Evolutionary conservation across 2,329 filamentous ascomycete species (phyloP).

Genomic region (Parascedosporium putredinis): DNA sequence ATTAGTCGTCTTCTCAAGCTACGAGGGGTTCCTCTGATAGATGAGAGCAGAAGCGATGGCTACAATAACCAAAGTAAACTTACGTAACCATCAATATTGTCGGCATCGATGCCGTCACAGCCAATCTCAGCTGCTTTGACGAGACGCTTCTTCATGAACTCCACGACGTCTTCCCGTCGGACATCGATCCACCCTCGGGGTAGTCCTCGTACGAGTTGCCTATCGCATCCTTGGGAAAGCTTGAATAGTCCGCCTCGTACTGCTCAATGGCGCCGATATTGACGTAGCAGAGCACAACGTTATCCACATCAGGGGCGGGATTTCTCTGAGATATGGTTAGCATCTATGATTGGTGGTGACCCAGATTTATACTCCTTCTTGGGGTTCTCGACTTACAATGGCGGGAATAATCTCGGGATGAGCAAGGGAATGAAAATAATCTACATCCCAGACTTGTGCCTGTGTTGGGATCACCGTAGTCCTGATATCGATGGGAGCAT

Average conservation of each 20-base stretch:
- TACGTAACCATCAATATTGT: slow-evolving; percentile 23
- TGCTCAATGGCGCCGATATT: slow-evolving; percentile 18
- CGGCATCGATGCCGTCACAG: slow-evolving; percentile 24
- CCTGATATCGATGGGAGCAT: slow-evolving; percentile 18
- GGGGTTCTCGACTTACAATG: slow-evolving; percentile 17
- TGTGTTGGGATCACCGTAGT: slow-evolving; percentile 17
- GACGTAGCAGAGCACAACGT: slow-evolving; percentile 24
- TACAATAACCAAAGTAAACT: too few species aligned
- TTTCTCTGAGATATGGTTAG: neutral
- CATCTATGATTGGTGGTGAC: neutral
- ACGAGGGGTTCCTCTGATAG: too few species aligned
- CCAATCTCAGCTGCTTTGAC: slow-evolving; percentile 18
- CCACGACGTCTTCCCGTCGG: slow-evolving; percentile 15
- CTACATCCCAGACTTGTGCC: slow-evolving; percentile 22
- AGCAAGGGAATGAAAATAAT: slow-evolving; percentile 18
- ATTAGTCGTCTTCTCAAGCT: too few species aligned
- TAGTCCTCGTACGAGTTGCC: slow-evolving; percentile 17
- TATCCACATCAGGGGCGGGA: slow-evolving; percentile 15
- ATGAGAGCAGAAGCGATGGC: too few species aligned
- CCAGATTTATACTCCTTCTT: neutral
- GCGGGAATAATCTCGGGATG: slow-evolving; percentile 18
- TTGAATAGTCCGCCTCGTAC: slow-evolving; percentile 13
- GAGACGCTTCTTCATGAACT: slow-evolving; percentile 21
- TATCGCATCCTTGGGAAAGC: slow-evolving; percentile 16
- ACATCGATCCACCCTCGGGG: slow-evolving; percentile 22